Evolutionary conservation across 2,329 filamentous ascomycete genomes (phyloP).

Genomic region (Xylaria sp.): DNA sequence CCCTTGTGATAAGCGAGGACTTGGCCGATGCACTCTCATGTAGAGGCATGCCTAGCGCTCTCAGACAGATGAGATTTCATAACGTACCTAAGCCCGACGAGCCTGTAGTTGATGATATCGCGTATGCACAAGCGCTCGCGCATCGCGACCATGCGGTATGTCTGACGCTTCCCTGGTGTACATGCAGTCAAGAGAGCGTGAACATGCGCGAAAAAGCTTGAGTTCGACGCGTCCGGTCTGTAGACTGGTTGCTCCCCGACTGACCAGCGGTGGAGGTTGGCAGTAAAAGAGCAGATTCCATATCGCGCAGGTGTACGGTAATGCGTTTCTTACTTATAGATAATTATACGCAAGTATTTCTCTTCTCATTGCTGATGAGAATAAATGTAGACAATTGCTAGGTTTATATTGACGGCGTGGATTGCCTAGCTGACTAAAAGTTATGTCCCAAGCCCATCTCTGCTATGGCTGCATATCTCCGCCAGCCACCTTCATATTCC

Average conservation of each 20-base stretch:
- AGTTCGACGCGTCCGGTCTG: background rate
- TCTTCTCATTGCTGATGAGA: too few relatives aligned
- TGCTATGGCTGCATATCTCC: background rate
- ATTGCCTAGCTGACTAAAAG: too few relatives aligned
- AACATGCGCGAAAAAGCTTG: conserved; percentile 8
- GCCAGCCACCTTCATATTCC: background rate
- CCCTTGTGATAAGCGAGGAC: too few relatives aligned
- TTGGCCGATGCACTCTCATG: conserved; percentile 12
- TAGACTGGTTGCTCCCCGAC: background rate
- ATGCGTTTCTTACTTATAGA: too few relatives aligned
- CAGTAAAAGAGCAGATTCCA: too few relatives aligned
- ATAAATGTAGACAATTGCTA: too few relatives aligned
- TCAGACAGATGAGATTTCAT: conserved; percentile 20
- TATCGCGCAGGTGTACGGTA: too few relatives aligned
- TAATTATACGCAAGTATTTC: too few relatives aligned
- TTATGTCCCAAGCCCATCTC: background rate
- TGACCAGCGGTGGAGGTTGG: background rate
- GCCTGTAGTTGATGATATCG: conserved; percentile 30
- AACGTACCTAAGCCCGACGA: conserved; percentile 26
- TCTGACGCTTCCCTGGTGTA: conserved; percentile 20
- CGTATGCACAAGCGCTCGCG: conserved; percentile 28
- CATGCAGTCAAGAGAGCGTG: conserved; percentile 7
- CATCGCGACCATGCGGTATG: conserved; percentile 18
- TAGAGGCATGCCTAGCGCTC: conserved; percentile 4
- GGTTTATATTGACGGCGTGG: too few relatives aligned